Base-by-base conservation (phyloP, 345 rosid genomes). In the Citrus mangshanensis region DNA sequence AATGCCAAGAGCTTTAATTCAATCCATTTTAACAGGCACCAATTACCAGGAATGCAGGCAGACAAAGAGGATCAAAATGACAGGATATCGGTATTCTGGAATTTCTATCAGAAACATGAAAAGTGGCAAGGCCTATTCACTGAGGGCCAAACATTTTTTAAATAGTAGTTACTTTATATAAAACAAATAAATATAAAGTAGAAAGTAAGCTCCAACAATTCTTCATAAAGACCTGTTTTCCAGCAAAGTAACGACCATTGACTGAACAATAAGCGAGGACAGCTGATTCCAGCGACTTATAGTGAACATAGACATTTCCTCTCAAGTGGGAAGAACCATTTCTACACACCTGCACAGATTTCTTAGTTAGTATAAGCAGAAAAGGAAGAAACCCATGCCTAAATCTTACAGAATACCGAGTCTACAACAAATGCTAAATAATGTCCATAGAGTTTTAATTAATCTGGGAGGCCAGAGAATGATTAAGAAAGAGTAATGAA, bases 231-330 rank as follows among this genome's bases (percentile, higher is more conserved):
- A 96, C 99, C 99, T 88, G 99, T 86, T 89, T 96, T 27, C 97
- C 92, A 81, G 97, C 99, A 83, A 96, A 96, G 83, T 88, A 96
- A 74, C 98, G 95, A 77, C 97, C 97, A 78, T 88, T 91, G 59
- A 90, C 72, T 64, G 94, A 85, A 42, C 84, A 87, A 79, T 83
- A 91, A 67, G 97, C 97, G 73, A 85, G 85, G 35, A 88, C 70
- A 74, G 98, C 92, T 55, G 97, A 91, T 81, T 96, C 98, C 88
- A 94, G 38, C 12, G 89, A 89, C 82, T 92, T 89, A 77, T 89
- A 96, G 58, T 94, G 98, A 55, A 91, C 93, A 77, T 94, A 96
- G 24, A 94, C 94, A 84, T 96, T 94, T 79, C 99, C 99, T 81
- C 90, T 89, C 90, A 94, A 87, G 89, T 96, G 99, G 86, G 87